Evolutionary conservation across 1,284 basidiomycete genomes (phyloP).

Genomic region (Sporisorium scitamineum): DNA sequence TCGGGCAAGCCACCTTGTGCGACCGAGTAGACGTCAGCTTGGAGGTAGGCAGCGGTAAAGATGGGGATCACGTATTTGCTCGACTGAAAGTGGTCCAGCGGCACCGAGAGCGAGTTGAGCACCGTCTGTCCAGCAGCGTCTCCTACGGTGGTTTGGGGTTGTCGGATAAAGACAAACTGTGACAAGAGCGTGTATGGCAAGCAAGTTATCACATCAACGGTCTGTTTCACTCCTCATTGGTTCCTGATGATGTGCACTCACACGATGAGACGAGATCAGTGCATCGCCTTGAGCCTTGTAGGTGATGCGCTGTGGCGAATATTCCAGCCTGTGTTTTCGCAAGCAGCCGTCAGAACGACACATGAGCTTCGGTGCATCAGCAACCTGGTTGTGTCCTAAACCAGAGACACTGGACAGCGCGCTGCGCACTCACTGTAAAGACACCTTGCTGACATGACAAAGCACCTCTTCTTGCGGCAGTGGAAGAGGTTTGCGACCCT

Average conservation of each 20-base stretch:
- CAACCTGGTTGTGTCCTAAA: neutral
- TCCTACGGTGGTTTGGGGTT: conserved; percentile 24
- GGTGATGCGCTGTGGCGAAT: conserved; percentile 19
- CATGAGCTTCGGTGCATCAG: neutral
- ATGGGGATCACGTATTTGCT: conserved; percentile 58
- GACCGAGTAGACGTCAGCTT: conserved; percentile 55
- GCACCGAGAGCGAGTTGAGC: conserved; percentile 51
- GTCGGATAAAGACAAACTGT: conserved; percentile 55
- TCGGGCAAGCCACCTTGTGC: conserved; percentile 56
- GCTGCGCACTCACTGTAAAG: conserved; percentile 40
- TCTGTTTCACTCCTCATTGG: neutral
- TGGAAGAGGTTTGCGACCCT: conserved; percentile 49
- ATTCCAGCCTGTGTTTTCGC: conserved; percentile 42
- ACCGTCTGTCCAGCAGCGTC: neutral
- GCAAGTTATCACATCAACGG: neutral
- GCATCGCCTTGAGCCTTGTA: conserved; percentile 54
- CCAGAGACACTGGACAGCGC: neutral
- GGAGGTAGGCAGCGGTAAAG: conserved; percentile 56
- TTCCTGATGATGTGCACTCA: conserved; percentile 14
- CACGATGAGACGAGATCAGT: conserved; percentile 53
- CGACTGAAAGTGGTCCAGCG: conserved; percentile 49
- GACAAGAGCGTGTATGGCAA: neutral
- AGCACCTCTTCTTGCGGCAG: conserved; percentile 54
- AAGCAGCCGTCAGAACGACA: neutral
- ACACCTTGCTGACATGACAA: conserved; percentile 30